phyloP scores from a whole-genome alignment of 768 basidiomycete species.

The Leccinum boreale region DNA sequence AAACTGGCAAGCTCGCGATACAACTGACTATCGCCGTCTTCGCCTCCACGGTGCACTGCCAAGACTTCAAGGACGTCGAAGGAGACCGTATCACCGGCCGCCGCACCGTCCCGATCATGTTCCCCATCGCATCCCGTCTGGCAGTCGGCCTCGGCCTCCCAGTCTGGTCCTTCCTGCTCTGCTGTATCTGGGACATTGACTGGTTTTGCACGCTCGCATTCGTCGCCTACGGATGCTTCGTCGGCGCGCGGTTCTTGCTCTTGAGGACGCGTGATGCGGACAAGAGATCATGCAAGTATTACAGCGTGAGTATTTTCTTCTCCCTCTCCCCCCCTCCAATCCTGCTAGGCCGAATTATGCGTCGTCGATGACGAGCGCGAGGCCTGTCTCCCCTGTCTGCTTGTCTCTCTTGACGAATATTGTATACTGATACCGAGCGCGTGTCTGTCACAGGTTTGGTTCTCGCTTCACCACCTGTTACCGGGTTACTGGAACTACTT shows the following conservation, averaged over 20 bases:
- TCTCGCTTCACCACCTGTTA: conserved; percentile 33
- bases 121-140: conserved; percentile 36
- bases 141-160: conserved; percentile 34
- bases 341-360: background rate
- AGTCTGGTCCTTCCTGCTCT: conserved; percentile 36
- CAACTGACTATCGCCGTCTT: conserved; percentile 38
- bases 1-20: conserved; percentile 31
- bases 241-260: conserved; percentile 34
- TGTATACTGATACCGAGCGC: background rate
- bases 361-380: background rate
- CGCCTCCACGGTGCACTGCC: conserved; percentile 45
- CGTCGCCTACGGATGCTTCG: conserved; percentile 30
- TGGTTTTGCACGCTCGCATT: conserved; percentile 24
- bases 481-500: conserved; percentile 37
- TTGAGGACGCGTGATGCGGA: conserved; percentile 29
- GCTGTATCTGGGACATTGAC: conserved; percentile 35
- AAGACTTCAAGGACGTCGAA: conserved; percentile 46
- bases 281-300: conserved; percentile 36
- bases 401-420: background rate
- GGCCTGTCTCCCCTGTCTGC: background rate
- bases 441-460: conserved; percentile 27
- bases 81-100: conserved; percentile 41
- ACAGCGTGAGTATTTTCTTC: conserved; percentile 29
- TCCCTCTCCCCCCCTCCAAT: background rate
- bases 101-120: conserved; percentile 42